Evolutionary conservation across 345 rosid genomes (phyloP).

Genomic region (Syzygium oleosum): DNA sequence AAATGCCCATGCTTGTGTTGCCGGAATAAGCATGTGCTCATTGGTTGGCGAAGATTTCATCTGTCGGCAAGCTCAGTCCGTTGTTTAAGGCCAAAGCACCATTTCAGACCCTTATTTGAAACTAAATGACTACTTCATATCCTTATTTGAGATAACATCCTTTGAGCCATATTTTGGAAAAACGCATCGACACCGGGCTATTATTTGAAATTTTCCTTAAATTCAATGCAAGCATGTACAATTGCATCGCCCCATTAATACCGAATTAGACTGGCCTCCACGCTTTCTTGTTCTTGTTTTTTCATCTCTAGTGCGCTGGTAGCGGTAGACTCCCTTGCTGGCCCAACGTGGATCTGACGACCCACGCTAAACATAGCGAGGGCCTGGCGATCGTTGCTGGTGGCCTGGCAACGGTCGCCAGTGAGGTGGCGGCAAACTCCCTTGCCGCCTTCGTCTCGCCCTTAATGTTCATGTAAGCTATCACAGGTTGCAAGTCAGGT

Average conservation of each 20-base stretch:
- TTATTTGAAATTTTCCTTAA: not conserved
- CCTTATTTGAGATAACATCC: too few species aligned
- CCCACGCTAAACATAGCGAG: not conserved
- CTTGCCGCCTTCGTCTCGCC: not conserved
- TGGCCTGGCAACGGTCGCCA: not conserved
- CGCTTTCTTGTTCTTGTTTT: not conserved
- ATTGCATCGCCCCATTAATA: not conserved
- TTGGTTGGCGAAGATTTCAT: too few species aligned
- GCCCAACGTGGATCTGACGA: not conserved
- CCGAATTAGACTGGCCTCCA: not conserved
- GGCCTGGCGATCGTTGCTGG: not conserved
- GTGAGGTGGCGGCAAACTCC: not conserved
- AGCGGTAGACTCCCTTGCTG: not conserved
- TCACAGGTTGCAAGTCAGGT: not conserved
- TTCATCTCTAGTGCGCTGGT: not conserved
- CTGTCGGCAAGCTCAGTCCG: too few species aligned
- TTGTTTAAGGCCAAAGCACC: too few species aligned
- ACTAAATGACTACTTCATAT: too few species aligned
- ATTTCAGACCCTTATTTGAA: too few species aligned
- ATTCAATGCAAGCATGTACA: not conserved
- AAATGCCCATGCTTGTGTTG: too few species aligned
- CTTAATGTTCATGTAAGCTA: not conserved
- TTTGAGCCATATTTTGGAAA: too few species aligned
- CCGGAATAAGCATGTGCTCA: too few species aligned
- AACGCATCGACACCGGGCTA: too few species aligned